Evolutionary conservation across 176 grass and related monocot genomes (phyloP), one percentile per base, ranked within the genome.

Genomic region (barley (Hordeum vulgare)): DNA sequence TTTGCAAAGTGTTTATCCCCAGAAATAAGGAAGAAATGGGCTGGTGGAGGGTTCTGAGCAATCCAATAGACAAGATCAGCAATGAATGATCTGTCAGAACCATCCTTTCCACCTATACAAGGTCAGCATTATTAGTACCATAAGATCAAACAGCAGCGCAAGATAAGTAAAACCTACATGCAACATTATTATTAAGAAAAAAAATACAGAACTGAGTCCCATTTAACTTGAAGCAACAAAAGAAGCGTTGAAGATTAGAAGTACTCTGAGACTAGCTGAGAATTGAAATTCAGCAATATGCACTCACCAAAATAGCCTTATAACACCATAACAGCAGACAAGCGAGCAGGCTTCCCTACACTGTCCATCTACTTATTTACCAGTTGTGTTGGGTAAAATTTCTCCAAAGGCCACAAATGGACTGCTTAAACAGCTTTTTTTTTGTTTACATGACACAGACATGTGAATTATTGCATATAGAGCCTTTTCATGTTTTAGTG

Each of bases 11-110:
- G 85, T 39, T 24, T 90, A 64, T 96, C 91, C 49, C 91, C 88
- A 28, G 96, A 94, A 81, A 99, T 96, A 47, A 99, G 81, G 81
- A 99, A 99, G 72, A 99, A 92, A 88, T 99, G 93, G 25, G 37
- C 89, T 17, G 96, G 96, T 39, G 96, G 96, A n/a, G 96, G 96
- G n/a, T 99, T 99, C 59, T 99, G 83, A 72, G 91, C 45, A 69
- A 91, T 90, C 93, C 93, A 99, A 41, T 85, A 83, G 56, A 99
- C 71, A 76, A 99, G 83, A 86, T 96, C 89, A 57, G 89, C 85
- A 89, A 95, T 96, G 59, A 96, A 90, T 74, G 73, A 92, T 15
- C 80, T 78, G 35, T 96, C 96, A 28, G 93, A 94, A 83, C 91
- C 90, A 80, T 92, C 90, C 77, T 96, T 98, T 68, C 92, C 92